These are phyloP conservation scores for Scheffersomyces amazonensis DNA, from an alignment of 805 yeast genomes.

Conservation along the genomic window DNA sequence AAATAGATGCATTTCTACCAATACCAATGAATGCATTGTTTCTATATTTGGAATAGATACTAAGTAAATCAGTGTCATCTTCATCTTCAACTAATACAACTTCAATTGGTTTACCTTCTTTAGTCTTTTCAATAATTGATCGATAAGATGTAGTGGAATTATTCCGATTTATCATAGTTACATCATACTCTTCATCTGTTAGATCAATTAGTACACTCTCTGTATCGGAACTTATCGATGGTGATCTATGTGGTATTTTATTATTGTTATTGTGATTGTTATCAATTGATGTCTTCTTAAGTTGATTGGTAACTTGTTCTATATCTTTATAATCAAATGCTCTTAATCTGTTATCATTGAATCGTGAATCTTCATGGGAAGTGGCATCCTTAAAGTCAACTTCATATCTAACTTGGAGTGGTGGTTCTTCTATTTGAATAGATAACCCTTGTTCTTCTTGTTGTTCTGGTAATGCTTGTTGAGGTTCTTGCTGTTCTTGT, in stretches of 20 bases:
- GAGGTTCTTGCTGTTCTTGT: neutral
- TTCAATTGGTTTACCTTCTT: slow-evolving; percentile 38
- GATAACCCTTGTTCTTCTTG: slow-evolving; percentile 7
- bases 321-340: neutral
- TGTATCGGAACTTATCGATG: slow-evolving; percentile 31
- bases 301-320: neutral
- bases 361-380: neutral
- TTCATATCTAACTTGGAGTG: slow-evolving; percentile 30
- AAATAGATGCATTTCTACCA: neutral
- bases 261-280: no score
- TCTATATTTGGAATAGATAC: slow-evolving; percentile 41
- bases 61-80: slow-evolving; percentile 32
- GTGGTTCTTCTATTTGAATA: slow-evolving; percentile 38
- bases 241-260: slow-evolving; percentile 24
- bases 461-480: neutral
- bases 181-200: slow-evolving; percentile 38
- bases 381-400: slow-evolving; percentile 37
- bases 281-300: neutral
- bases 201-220: slow-evolving; percentile 41
- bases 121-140: slow-evolving; percentile 37
- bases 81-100: slow-evolving; percentile 43
- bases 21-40: slow-evolving; percentile 10
- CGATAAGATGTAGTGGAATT: slow-evolving; percentile 34
- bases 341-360: slow-evolving; percentile 1
- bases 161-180: slow-evolving; percentile 33